Conservation (phyloP, 805 yeast species). For the Candida xyloterini region DNA sequence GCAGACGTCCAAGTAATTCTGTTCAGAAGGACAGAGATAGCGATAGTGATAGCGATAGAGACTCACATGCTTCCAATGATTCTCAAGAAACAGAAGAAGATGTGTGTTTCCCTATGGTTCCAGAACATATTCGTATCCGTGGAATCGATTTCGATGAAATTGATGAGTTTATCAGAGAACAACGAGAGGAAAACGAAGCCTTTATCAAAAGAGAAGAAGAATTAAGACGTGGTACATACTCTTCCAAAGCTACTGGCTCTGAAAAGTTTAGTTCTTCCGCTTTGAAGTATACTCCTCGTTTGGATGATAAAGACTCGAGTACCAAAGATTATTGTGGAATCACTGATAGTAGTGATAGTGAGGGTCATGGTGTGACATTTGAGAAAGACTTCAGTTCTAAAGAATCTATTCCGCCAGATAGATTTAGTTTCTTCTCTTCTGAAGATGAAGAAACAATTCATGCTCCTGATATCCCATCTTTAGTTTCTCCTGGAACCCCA, state of each 20-base stretch:
- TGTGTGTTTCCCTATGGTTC: constrained; percentile 92
- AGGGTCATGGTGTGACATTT: constrained; percentile 20
- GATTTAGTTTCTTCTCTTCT: constrained; percentile 81
- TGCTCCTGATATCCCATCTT: constrained; percentile 79
- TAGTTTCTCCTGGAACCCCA: constrained; percentile 62
- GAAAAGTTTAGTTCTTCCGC: constrained; percentile 49
- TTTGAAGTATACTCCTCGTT: constrained; percentile 57
- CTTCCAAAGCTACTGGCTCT: constrained; percentile 33
- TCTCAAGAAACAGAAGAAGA: constrained; percentile 95
- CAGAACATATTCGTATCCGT: constrained; percentile 54
- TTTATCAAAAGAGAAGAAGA: constrained; percentile 34
- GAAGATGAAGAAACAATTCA: constrained; percentile 85
- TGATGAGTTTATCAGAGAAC: constrained; percentile 72
- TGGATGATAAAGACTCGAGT: constrained; percentile 15
- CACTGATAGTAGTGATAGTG: constrained; percentile 16
- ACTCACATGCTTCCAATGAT: constrained; percentile 70
- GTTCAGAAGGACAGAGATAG: constrained; percentile 14
- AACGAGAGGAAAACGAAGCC: constrained; percentile 47
- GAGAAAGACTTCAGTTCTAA: constrained; percentile 15
- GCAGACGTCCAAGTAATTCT: constrained; percentile 19
- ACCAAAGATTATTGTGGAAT: constrained; percentile 10
- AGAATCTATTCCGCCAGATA: constrained; percentile 51
- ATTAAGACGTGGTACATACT: constrained; percentile 19
- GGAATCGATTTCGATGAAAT: constrained; percentile 92
- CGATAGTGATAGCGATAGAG: constrained; percentile 58